Conservation (phyloP, 192 early-diverging fungal genomes). For the Podila clonocystis region DNA sequence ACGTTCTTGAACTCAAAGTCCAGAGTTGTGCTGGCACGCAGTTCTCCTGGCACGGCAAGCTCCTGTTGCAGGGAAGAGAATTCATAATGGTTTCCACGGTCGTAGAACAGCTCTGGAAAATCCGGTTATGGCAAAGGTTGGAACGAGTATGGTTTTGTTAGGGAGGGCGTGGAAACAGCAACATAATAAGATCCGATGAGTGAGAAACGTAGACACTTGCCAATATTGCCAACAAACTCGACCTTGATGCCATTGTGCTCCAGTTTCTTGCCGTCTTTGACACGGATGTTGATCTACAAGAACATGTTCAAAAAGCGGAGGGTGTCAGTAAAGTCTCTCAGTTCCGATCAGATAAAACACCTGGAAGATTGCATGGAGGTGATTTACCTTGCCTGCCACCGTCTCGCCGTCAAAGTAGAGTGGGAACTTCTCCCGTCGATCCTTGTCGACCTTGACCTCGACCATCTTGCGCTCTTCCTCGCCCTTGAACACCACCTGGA, state of each 20-base stretch:
- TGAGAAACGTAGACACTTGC: conserved; percentile 54
- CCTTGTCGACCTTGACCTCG: conserved; percentile 94
- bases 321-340: not conserved
- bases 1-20: conserved; percentile 99
- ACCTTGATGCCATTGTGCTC: conserved; percentile 99
- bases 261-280: conserved; percentile 90
- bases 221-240: conserved; percentile 97
- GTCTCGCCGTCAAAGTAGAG: conserved; percentile 98
- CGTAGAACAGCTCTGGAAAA: conserved; percentile 88
- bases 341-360: not conserved
- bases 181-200: too few relatives aligned
- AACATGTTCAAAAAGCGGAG: not conserved
- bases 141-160: not conserved
- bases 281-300: conserved; percentile 74
- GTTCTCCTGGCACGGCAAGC: conserved; percentile 94
- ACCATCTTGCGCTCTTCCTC: conserved; percentile 93
- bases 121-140: not conserved
- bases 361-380: not conserved
- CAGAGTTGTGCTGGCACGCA: conserved; percentile 80
- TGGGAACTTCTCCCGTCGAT: conserved; percentile 90
- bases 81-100: conserved; percentile 94
- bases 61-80: conserved; percentile 95
- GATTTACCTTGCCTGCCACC: conserved; percentile 87
- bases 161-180: not conserved
- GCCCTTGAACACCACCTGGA: conserved; percentile 82